phyloP scores from a whole-genome alignment of 805 yeast species.

The Saccharomyces jurei region DNA sequence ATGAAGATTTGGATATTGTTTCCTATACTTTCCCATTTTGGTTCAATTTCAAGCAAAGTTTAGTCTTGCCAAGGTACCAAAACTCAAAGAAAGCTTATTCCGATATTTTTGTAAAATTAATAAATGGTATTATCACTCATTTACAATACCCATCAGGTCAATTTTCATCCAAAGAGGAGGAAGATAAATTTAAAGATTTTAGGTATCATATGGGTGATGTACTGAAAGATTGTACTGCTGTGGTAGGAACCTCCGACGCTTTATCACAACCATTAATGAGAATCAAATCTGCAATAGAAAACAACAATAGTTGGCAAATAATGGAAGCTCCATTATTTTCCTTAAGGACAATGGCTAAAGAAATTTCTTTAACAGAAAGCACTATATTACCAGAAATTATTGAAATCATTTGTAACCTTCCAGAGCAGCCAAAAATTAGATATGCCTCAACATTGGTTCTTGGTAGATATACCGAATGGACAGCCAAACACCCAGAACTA shows the following conservation, averaged over 20 bases:
- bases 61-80: conserved; percentile 27
- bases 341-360: conserved; percentile 91
- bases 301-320: conserved; percentile 58
- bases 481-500: conserved; percentile 73
- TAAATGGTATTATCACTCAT: conserved; percentile 46
- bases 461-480: conserved; percentile 97
- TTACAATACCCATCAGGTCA: conserved; percentile 61
- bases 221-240: conserved; percentile 89
- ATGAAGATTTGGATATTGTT: conserved; percentile 80
- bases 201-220: conserved; percentile 97
- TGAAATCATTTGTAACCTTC: conserved; percentile 50
- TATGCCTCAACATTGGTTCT: conserved; percentile 89
- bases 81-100: conserved; percentile 20
- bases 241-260: conserved; percentile 69
- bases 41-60: conserved; percentile 69
- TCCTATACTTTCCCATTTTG: conserved; percentile 89
- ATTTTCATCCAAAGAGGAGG: conserved; percentile 71
- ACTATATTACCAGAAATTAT: conserved; percentile 60
- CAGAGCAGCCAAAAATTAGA: conserved; percentile 78
- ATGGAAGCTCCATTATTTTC: conserved; percentile 86
- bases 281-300: conserved; percentile 36
- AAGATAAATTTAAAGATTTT: conserved; percentile 88
- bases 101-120: conserved; percentile 19
- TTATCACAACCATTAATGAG: conserved; percentile 60
- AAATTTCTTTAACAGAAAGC: conserved; percentile 61